Evolutionary conservation across 2,329 filamentous ascomycete genomes (phyloP), one percentile per base, ranked within the genome.

Genomic region (Epicoccum sorghinum): DNA sequence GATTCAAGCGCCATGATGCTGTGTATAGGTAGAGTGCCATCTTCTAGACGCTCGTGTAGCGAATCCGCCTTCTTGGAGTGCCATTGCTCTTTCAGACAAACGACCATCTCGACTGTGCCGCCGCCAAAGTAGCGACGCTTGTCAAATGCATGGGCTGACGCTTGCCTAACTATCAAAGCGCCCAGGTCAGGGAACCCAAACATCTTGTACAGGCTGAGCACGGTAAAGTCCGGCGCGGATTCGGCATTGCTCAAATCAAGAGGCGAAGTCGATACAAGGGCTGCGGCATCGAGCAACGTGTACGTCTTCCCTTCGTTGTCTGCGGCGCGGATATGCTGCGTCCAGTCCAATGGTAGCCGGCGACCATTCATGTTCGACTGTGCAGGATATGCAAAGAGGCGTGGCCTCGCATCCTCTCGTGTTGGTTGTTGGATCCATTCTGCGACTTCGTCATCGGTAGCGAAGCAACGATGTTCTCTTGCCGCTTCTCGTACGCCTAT

Each of bases 121-220:
- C 93, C 95, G 5, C 93, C 93, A 75, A 99, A 99, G 67, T 96
- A 99, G 58, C 79, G 86, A 55, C 91, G 85, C 37, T 80, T 79
- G 29, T 83, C 78, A 41, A 96, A 86, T 3, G 88, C 70, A 35
- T 81, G 72, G 6, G 84, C 85, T 10, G 89, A 84, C 29, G 84
- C 81, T 63, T 90, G 92, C 37, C 89, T 86, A 10, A 98, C 86
- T 27, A 98, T 86, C 53, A 99, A 77, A 1, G 88, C 92, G 1
- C 93, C 93, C 2, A 98, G 79, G 70, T 98, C 91, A 0, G 93
- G 93, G 61, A 97, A 97, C 1, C 95, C 93, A 72, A 98, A 98
- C n/a, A 97, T 93, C 73, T 98, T 99, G 78, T 97, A 96, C 60
- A 98, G 86, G 73, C 93, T 97, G 37, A 98, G 68, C 0, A 91